phyloP scores from a whole-genome alignment of 2,329 filamentous ascomycete species.

The Cytospora paraplurivora region DNA sequence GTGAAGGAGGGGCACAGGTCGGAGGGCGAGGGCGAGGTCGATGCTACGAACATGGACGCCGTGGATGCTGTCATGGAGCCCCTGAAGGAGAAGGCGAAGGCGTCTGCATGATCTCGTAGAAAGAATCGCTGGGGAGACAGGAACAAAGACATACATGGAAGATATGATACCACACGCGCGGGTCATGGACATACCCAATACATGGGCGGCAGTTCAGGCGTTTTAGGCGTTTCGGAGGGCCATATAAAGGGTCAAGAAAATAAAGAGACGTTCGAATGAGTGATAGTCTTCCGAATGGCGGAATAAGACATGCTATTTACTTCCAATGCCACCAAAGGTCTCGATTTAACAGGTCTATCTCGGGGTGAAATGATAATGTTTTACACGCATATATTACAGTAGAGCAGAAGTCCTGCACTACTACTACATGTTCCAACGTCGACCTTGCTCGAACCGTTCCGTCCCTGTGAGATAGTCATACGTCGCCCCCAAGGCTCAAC shows the following conservation, averaged over 20 bases:
- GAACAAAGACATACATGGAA: conserved; percentile 17
- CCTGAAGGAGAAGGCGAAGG: conserved; percentile 57
- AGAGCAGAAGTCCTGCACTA: neutral
- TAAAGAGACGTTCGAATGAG: neutral
- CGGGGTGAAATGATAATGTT: conserved; percentile 26
- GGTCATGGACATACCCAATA: conserved; percentile 28
- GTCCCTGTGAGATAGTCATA: neutral
- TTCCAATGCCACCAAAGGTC: conserved; percentile 8
- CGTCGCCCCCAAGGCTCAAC: neutral
- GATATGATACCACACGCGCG: conserved; percentile 15
- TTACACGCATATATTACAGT: conserved; percentile 30
- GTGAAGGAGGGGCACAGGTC: conserved; percentile 53
- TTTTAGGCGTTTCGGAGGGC: conserved; percentile 35
- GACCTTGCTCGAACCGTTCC: neutral
- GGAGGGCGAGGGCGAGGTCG: conserved; percentile 58
- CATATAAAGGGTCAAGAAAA: conserved; percentile 9
- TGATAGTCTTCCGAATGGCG: conserved; percentile 6
- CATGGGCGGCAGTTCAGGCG: conserved; percentile 45
- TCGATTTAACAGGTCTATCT: conserved; percentile 3
- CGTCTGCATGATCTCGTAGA: conserved; percentile 23
- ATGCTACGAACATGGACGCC: conserved; percentile 84
- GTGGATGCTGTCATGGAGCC: conserved; percentile 74
- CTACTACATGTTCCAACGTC: neutral
- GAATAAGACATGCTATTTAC: conserved; percentile 19
- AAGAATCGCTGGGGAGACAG: neutral